Evolutionary conservation across 768 basidiomycete genomes (phyloP).

Genomic region (Exidia glandulosa): DNA sequence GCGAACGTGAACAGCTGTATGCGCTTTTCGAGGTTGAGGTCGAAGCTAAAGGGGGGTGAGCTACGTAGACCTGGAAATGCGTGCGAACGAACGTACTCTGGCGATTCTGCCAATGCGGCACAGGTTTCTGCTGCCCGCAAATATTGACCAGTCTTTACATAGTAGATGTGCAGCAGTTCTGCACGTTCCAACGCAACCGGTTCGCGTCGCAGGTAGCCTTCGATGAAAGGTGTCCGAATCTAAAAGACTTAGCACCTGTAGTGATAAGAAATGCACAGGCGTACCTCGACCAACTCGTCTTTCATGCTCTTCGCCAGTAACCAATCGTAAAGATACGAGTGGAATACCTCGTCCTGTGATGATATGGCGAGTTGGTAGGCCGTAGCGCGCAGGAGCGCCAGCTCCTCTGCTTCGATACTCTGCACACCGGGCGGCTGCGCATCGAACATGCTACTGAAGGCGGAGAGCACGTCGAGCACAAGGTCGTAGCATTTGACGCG

Average conservation of each 20-base stretch:
- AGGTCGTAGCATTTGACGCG: constrained; percentile 72
- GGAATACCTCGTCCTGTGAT: constrained; percentile 85
- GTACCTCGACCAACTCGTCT: constrained; percentile 83
- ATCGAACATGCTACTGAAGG: constrained; percentile 49
- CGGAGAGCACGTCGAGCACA: constrained; percentile 67
- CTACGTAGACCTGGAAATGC: background rate
- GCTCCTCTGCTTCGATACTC: constrained; percentile 31
- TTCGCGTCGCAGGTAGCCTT: constrained; percentile 74
- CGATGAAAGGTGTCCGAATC: constrained; percentile 82
- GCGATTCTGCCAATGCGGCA: constrained; percentile 70
- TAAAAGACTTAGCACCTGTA: constrained; percentile 20
- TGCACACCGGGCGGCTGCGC: constrained; percentile 23
- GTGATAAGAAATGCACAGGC: constrained; percentile 12
- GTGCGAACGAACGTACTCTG: constrained; percentile 51
- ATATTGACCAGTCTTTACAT: constrained; percentile 83
- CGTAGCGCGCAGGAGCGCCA: constrained; percentile 62
- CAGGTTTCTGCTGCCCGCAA: constrained; percentile 83
- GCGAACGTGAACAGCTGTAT: constrained; percentile 90
- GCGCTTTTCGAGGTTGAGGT: constrained; percentile 57
- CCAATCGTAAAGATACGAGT: constrained; percentile 93
- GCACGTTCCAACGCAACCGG: constrained; percentile 71
- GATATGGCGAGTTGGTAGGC: constrained; percentile 81
- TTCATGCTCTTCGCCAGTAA: constrained; percentile 66
- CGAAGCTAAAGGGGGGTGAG: constrained; percentile 35
- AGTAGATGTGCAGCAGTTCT: constrained; percentile 94